Evolutionary conservation across 345 rosid species (phyloP).

Genomic region (Citrus glauca): DNA sequence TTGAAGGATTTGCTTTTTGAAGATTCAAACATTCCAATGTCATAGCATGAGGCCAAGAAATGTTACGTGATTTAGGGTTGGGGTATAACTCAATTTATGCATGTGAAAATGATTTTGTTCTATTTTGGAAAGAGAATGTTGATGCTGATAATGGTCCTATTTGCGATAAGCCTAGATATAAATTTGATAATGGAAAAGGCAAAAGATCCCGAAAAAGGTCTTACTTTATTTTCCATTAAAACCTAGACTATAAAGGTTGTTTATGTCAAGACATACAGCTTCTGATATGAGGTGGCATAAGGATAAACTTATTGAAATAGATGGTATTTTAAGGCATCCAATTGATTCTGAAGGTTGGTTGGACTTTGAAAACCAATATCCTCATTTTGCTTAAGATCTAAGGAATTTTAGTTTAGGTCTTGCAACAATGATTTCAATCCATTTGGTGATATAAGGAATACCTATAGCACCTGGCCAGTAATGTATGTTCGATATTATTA

Average conservation of each 20-base stretch:
- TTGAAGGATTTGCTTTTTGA: too few relatives aligned
- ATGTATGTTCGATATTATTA: background rate
- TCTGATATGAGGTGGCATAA: constrained; percentile 6
- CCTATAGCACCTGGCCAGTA: background rate
- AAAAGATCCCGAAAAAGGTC: background rate
- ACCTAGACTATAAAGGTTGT: background rate
- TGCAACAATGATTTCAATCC: background rate
- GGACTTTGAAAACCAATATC: too few relatives aligned
- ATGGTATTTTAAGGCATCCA: background rate
- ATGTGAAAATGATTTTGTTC: constrained; percentile 2
- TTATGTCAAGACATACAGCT: background rate
- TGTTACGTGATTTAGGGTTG: background rate
- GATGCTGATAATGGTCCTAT: background rate
- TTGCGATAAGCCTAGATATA: background rate
- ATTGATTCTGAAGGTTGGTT: background rate
- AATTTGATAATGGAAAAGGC: background rate
- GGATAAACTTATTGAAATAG: background rate
- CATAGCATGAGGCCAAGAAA: background rate
- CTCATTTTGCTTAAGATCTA: background rate
- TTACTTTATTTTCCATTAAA: constrained; percentile 3
- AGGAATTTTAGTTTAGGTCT: background rate
- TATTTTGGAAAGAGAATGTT: background rate
- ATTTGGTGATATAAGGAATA: background rate
- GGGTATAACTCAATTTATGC: background rate
- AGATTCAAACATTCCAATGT: background rate